Evolutionary conservation across 805 yeast species (phyloP), one percentile per base, ranked within the genome.

Genomic region (Cyberlindnera misumaiensis): DNA sequence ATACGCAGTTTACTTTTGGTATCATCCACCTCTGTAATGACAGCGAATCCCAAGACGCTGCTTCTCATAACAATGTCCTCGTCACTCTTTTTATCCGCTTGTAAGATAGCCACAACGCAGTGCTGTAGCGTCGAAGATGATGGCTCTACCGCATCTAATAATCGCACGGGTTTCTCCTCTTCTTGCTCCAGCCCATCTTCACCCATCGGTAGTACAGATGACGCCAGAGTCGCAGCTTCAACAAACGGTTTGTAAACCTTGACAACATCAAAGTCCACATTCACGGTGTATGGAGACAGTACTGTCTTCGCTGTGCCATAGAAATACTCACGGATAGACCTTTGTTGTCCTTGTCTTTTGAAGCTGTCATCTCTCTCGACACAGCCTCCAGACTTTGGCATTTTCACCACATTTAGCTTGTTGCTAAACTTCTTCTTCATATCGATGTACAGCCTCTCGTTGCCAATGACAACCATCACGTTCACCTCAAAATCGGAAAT

Each of bases 221-320:
- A 47, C 16, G 44, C 35, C 12, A 43, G 35, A 6, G 35, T 39
- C 9, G 34, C 25, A 4, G 42, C 45, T 18, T 42, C 44, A 13
- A 46, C 32, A 13, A 32, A 42, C 28, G 90, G 85, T 30, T 77
- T 73, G 63, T 76, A 80, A 2, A 86, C 75, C 2, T 70, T 63
- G 9, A 85, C 62, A 40, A 77, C 82, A 12, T 71, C 68, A 40
- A 72, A 66, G 51, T 78, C 86, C 3, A 80, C 77, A 16, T 88
- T 86, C 2, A 87, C 75, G 5, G 94, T 83, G 59, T 80, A 89
- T 3, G 99, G 97, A 14, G 94, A 81, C 38, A 93, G 67, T 5
- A 79, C 75, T 4, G 76, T 71, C 32, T 70, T 70, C 14, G 70
- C 61, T 5, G 73, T 73, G 3, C 98, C 98, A 55, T 93, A 87